These are phyloP conservation scores for Boletus rex-veris DNA, from an alignment of 768 basidiomycete species.

Conservation along the genomic window DNA sequence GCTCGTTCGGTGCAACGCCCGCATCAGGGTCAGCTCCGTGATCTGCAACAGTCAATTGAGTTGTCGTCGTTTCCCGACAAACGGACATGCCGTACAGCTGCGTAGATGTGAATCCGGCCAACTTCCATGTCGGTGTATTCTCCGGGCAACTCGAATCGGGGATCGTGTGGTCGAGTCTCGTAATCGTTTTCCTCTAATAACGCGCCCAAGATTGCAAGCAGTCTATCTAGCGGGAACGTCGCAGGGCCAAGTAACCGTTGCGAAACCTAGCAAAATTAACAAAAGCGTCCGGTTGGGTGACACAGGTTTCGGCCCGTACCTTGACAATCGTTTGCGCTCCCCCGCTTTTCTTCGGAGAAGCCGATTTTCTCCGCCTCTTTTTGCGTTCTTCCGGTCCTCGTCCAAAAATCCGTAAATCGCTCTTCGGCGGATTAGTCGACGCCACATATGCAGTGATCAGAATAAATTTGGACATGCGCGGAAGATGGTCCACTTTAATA, in stretches of 20 bases:
- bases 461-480: conserved; percentile 70
- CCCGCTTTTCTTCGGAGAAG: conserved; percentile 33
- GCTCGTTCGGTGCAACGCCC: conserved; percentile 64
- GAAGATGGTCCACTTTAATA: conserved; percentile 39
- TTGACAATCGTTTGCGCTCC: conserved; percentile 45
- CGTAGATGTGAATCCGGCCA: conserved; percentile 54
- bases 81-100: conserved; percentile 45
- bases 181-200: conserved; percentile 67
- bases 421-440: conserved; percentile 79
- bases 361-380: conserved; percentile 44
- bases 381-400: conserved; percentile 65
- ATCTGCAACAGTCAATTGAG: conserved; percentile 42
- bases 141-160: conserved; percentile 54
- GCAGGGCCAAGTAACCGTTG: conserved; percentile 78
- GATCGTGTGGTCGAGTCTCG: conserved; percentile 43
- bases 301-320: conserved; percentile 27
- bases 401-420: conserved; percentile 81
- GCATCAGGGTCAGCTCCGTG: conserved; percentile 58
- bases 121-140: conserved; percentile 77
- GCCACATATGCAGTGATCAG: conserved; percentile 77
- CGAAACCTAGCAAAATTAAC: conserved; percentile 46
- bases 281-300: background rate
- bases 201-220: conserved; percentile 76
- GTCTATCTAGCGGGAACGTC: conserved; percentile 73
- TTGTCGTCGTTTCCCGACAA: background rate